Evolutionary conservation across 176 grass and related monocot genomes (phyloP), one percentile per base, ranked within the genome.

Genomic region (Zea luxurians): DNA sequence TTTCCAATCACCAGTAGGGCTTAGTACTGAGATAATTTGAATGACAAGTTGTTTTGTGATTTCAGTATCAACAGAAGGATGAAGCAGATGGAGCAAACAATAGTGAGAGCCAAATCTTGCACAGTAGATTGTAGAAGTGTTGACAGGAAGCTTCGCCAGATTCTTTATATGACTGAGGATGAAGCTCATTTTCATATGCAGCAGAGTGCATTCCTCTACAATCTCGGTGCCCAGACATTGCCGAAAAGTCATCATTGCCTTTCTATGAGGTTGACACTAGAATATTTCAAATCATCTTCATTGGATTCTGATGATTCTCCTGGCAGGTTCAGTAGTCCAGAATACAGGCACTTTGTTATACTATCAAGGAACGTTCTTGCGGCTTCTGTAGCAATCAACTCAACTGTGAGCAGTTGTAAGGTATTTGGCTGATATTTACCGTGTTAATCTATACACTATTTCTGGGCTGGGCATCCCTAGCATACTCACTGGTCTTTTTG

Each of bases 151-250:
- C 87, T 98, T 45, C 74, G 92, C 27, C 96, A 98, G 84, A 90
- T 98, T 83, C 91, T 98, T 80, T 87, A 94, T 79, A 88, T 90
- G 77, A 94, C 96, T 16, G 88, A 95, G 74, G 88, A 91, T 86
- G 96, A 95, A 86, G 83, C 88, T 73, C 88, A 89, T 67, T 98
- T 98, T 85, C 92, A 98, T 82, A 91, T 86, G 88, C 88, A 84
- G 65, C 96, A 98, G 80, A 92, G 89, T 85, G 92, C 89, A 69
- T 94, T 95, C 79, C 85, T 98, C 67, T 98, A 94, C 83, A 79
- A 90, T 40, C 92, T 98, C 20, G 88, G 88, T 83, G 71, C 91
- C 70, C 88, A 87, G 59, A 95, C 92, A 35, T 87, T 98, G 81
- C 89, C 88, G 18, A 98, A 98, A 86, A 94, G 87, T 77, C 85